phyloP scores from a whole-genome alignment of 352 stramenopile genomes.

The Globisporangium cederbergense region DNA sequence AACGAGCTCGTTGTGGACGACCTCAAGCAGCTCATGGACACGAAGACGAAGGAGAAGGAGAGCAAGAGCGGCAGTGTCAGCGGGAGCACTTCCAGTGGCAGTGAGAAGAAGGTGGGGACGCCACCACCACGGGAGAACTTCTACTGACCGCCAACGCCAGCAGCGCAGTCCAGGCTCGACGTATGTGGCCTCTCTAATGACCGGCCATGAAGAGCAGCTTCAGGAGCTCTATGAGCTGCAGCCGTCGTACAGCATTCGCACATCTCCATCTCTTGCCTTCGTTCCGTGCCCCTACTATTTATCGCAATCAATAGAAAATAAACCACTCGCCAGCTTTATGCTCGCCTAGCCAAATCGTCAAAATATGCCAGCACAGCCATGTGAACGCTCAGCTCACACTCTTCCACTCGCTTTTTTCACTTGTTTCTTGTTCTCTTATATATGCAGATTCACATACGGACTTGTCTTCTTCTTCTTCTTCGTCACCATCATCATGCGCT shows the following conservation, averaged over 20 bases:
- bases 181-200: background rate
- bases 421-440: constrained; percentile 4
- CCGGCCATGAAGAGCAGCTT: background rate
- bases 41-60: constrained; percentile 11
- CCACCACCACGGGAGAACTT: constrained; percentile 15
- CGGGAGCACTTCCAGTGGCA: background rate
- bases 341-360: no score
- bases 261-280: background rate
- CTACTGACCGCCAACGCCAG: constrained; percentile 9
- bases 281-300: constrained; percentile 1
- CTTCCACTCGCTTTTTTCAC: background rate
- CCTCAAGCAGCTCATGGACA: constrained; percentile 36
- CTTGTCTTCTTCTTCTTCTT: background rate
- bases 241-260: background rate
- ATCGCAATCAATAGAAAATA: constrained; percentile 8
- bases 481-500: background rate
- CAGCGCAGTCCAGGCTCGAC: no score
- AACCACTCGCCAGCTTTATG: background rate
- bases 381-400: background rate
- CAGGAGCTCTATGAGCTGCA: background rate
- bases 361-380: no score
- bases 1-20: constrained; percentile 55
- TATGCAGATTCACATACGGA: constrained; percentile 2
- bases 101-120: background rate
- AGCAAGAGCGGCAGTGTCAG: background rate